These are phyloP conservation scores for Salisapilia sapeloensis DNA, from an alignment of 352 stramenopile genomes.

Conservation along the genomic window DNA sequence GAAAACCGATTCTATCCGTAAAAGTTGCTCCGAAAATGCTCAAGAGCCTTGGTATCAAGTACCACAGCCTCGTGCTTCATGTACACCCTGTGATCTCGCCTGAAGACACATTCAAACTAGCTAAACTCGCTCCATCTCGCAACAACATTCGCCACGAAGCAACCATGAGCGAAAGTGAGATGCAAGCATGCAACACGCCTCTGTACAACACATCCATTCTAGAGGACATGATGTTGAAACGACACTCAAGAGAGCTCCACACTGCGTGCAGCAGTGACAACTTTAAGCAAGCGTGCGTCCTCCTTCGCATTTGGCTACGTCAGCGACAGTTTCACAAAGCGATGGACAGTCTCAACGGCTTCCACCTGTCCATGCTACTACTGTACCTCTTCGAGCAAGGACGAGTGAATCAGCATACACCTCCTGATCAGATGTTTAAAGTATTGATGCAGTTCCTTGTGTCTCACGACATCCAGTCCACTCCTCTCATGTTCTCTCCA, in stretches of 20 bases:
- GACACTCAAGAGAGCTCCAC: slow-evolving; percentile 74
- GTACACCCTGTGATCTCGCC: slow-evolving; percentile 56
- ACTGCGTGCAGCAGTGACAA: slow-evolving; percentile 30
- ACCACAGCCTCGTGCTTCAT: slow-evolving; percentile 30
- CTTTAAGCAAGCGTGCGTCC: slow-evolving; percentile 60
- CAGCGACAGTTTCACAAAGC: slow-evolving; percentile 64
- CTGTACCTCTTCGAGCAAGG: slow-evolving; percentile 68
- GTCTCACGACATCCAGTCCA: slow-evolving; percentile 37
- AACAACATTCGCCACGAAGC: slow-evolving; percentile 78
- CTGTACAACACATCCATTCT: slow-evolving; percentile 84
- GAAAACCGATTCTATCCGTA: slow-evolving; percentile 60
- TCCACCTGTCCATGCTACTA: slow-evolving; percentile 69
- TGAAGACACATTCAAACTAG: slow-evolving; percentile 59
- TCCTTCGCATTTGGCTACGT: slow-evolving; percentile 79
- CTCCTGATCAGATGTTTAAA: slow-evolving; percentile 78
- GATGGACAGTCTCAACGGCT: slow-evolving; percentile 71
- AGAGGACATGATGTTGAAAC: slow-evolving; percentile 79
- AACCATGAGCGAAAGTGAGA: slow-evolving; percentile 51
- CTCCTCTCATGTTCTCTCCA: slow-evolving; percentile 50
- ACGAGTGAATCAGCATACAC: slow-evolving; percentile 42
- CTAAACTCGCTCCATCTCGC: slow-evolving; percentile 54
- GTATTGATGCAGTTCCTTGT: slow-evolving; percentile 70
- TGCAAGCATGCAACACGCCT: slow-evolving; percentile 52
- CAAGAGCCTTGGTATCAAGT: slow-evolving; percentile 25
- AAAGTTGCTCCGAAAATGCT: slow-evolving; percentile 22